Evolutionary conservation across 73 alveolate genomes (phyloP).

Genomic region (Paramecium pentaurelia): DNA sequence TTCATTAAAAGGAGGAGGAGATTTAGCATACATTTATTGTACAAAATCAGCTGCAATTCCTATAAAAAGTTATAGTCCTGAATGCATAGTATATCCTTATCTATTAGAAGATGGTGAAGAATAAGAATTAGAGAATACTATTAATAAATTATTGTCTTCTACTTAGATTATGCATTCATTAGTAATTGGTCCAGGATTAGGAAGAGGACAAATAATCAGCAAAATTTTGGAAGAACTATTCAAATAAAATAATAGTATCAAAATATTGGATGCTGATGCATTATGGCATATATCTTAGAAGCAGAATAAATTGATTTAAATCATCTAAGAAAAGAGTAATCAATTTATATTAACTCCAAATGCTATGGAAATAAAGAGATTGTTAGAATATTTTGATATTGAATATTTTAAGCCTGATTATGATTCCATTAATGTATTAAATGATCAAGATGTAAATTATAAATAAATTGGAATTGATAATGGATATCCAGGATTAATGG

Average conservation of each 20-base stretch:
- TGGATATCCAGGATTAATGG: conserved; percentile 59
- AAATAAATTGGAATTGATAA: background rate
- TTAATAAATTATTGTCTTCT: conserved; percentile 72
- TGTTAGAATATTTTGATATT: conserved; percentile 66
- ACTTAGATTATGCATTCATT: conserved; percentile 77
- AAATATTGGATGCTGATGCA: conserved; percentile 96
- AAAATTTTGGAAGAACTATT: conserved; percentile 64
- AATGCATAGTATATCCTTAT: conserved; percentile 92
- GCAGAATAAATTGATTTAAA: background rate
- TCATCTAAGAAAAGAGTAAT: background rate
- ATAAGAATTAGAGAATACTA: conserved; percentile 23
- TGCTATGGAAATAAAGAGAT: conserved; percentile 83
- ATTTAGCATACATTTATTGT: conserved; percentile 88
- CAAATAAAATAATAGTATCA: conserved; percentile 46
- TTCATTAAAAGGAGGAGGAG: conserved; percentile 90
- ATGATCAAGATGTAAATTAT: conserved; percentile 28
- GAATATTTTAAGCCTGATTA: conserved; percentile 67
- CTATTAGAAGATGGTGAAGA: conserved; percentile 63
- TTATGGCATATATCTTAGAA: conserved; percentile 72
- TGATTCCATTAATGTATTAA: conserved; percentile 48
- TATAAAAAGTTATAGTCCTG: conserved; percentile 96
- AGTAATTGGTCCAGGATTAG: conserved; percentile 94
- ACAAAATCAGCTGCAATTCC: conserved; percentile 90
- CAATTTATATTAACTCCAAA: conserved; percentile 92
- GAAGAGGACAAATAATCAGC: conserved; percentile 78